Conservation (phyloP, 306 rosid genomes). For the Gastrolobium bilobum region DNA sequence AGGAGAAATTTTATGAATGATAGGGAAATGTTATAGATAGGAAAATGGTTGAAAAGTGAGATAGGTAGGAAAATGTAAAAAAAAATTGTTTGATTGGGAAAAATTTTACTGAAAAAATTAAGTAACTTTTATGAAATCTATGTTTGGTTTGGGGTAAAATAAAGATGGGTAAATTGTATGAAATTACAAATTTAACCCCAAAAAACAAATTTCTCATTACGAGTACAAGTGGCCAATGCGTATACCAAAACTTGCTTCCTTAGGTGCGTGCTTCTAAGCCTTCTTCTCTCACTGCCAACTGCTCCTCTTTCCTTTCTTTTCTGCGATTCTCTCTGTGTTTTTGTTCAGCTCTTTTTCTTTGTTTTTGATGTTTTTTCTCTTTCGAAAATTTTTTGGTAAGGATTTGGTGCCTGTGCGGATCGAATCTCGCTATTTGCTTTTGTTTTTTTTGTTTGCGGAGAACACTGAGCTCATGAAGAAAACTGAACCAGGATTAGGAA, state of each 20-base stretch:
- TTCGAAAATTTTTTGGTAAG: background rate
- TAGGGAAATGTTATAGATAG: too few relatives aligned
- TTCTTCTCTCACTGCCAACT: constrained; percentile 21
- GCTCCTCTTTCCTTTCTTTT: background rate
- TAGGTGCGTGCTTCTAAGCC: constrained; percentile 51
- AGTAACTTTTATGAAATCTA: too few relatives aligned
- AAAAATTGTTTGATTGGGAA: too few relatives aligned
- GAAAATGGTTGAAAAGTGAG: too few relatives aligned
- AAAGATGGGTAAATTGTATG: too few relatives aligned
- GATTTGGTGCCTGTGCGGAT: constrained; percentile 35
- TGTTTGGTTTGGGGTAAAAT: too few relatives aligned
- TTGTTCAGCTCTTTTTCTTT: constrained; percentile 30
- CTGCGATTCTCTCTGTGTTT: background rate
- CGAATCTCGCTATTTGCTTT: constrained; percentile 11
- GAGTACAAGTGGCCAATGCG: too few relatives aligned
- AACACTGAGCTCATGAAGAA: constrained; percentile 26
- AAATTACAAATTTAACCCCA: too few relatives aligned
- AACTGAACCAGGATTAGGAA: background rate
- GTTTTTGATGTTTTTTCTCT: background rate
- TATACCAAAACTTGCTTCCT: constrained; percentile 48
- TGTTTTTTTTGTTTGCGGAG: constrained; percentile 14
- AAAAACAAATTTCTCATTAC: too few relatives aligned
- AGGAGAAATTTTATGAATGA: too few relatives aligned
- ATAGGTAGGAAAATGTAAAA: too few relatives aligned
- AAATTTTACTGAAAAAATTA: too few relatives aligned